Evolutionary conservation across 148 eudicot species (phyloP).

Genomic region (Heliosperma pusillum): DNA sequence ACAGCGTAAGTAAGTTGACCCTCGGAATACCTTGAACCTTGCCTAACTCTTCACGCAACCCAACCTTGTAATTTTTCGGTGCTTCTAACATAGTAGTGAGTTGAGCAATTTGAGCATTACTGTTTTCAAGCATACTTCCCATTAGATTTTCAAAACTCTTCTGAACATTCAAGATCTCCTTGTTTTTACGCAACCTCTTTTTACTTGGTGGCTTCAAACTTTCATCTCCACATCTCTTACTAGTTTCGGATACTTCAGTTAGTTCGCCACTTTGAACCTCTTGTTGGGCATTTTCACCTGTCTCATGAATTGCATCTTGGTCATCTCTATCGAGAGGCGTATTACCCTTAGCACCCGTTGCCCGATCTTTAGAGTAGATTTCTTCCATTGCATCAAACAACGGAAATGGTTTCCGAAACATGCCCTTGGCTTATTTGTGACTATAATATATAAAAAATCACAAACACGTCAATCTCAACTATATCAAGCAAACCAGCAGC

Average conservation of each 20-base stretch:
- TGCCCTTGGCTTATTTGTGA: not conserved
- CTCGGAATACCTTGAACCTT: no score
- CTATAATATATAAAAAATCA: not conserved
- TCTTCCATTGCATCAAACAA: conserved; percentile 6
- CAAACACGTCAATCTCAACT: not conserved
- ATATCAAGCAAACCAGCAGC: no score
- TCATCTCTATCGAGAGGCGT: conserved; percentile 13
- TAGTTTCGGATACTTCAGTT: not conserved
- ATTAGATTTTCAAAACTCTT: not conserved
- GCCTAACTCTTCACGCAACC: no score
- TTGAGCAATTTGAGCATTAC: no score
- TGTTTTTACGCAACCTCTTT: not conserved
- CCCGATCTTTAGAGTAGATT: conserved; percentile 4
- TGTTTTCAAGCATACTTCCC: not conserved
- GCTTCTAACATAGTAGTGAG: no score
- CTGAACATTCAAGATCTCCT: not conserved
- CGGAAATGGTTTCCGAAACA: conserved; percentile 2
- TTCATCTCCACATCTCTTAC: not conserved
- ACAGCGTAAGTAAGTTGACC: no score
- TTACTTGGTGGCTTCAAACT: not conserved
- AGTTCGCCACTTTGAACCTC: not conserved
- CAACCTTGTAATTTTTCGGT: no score
- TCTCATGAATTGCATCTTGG: not conserved
- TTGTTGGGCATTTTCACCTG: not conserved
- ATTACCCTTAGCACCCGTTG: not conserved